These are phyloP conservation scores for Sporothrix euskadiensis DNA, from an alignment of 2,329 filamentous ascomycete species.

Conservation along the genomic window DNA sequence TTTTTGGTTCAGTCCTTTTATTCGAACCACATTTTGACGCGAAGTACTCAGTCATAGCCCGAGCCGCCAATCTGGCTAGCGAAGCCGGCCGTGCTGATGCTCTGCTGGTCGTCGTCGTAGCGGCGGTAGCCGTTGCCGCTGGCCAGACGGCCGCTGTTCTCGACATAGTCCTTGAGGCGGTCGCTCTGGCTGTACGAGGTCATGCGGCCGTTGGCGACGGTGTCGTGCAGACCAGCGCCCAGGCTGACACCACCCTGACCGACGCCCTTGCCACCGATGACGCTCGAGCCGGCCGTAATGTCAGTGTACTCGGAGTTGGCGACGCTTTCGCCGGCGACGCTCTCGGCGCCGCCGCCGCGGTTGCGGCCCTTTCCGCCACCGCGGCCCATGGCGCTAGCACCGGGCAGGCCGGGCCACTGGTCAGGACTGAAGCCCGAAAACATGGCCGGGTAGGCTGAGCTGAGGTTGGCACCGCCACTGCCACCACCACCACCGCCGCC, in stretches of 20 bases:
- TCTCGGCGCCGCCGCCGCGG: constrained; percentile 61
- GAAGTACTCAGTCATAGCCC: constrained; percentile 52
- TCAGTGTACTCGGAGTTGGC: constrained; percentile 90
- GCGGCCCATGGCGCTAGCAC: constrained; percentile 59
- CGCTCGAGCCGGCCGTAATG: constrained; percentile 64
- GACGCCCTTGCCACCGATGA: constrained; percentile 72
- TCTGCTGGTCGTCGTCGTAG: constrained; percentile 91
- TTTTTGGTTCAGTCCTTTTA: no score
- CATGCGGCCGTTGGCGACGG: constrained; percentile 64
- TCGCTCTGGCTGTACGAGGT: constrained; percentile 76
- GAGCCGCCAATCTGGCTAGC: constrained; percentile 81
- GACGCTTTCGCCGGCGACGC: constrained; percentile 87
- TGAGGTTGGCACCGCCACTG: constrained; percentile 65
- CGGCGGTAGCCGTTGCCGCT: constrained; percentile 67
- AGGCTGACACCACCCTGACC: constrained; percentile 87
- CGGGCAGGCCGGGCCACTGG: constrained; percentile 79
- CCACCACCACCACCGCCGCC: constrained; percentile 51
- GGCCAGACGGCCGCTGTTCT: constrained; percentile 72
- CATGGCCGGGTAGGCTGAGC: constrained; percentile 86
- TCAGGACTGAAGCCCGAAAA: constrained; percentile 90
- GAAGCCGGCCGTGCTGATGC: constrained; percentile 93
- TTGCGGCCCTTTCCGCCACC: constrained; percentile 66
- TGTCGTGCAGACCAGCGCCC: constrained; percentile 73
- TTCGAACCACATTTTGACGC: no score
- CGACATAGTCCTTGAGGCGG: constrained; percentile 90